A percentile compares a stretch with the other conserved stretches of the same genome.
Conservation (phyloP, 2,329 filamentous ascomycete species). For the Fusarium sp. region DNA sequence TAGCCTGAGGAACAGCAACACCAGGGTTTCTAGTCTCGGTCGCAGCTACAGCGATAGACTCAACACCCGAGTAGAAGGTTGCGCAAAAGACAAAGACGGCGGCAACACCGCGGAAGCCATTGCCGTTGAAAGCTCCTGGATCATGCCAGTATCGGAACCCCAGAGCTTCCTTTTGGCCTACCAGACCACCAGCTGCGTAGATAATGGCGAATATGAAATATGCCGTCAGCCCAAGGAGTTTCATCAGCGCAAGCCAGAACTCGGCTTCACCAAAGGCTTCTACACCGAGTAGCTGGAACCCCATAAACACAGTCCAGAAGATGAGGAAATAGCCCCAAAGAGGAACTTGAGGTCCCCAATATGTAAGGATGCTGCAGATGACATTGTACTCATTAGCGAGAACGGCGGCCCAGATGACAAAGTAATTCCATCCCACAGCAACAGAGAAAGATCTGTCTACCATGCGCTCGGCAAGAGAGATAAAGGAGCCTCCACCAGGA, state of each 20-base stretch:
- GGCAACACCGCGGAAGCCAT: conserved; percentile 74
- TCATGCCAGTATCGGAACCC: conserved; percentile 79
- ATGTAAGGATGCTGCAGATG: conserved; percentile 71
- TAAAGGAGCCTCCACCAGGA: conserved; percentile 76
- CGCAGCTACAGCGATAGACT: conserved; percentile 71
- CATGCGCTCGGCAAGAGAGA: conserved; percentile 75
- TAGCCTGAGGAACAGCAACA: conserved; percentile 66
- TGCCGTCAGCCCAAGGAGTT: conserved; percentile 74
- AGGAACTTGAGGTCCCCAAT: conserved; percentile 71
- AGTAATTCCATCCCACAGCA: conserved; percentile 78
- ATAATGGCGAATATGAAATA: conserved; percentile 81
- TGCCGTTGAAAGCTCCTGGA: conserved; percentile 73
- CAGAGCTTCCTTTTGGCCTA: conserved; percentile 66
- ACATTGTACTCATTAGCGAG: conserved; percentile 78
- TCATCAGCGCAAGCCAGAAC: conserved; percentile 81
- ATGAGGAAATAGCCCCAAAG: conserved; percentile 77
- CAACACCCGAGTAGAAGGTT: conserved; percentile 76
- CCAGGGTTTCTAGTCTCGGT: conserved; percentile 70
- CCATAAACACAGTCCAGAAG: conserved; percentile 78
- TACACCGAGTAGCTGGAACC: conserved; percentile 76
- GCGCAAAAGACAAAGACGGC: conserved; percentile 76
- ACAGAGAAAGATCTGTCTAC: conserved; percentile 76
- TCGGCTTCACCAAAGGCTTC: conserved; percentile 82
- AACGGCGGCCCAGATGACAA: conserved; percentile 73
- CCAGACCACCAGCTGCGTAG: conserved; percentile 74